phyloP scores from a whole-genome alignment of 2,329 filamentous ascomycete species.

The Pyrenophora teres region DNA sequence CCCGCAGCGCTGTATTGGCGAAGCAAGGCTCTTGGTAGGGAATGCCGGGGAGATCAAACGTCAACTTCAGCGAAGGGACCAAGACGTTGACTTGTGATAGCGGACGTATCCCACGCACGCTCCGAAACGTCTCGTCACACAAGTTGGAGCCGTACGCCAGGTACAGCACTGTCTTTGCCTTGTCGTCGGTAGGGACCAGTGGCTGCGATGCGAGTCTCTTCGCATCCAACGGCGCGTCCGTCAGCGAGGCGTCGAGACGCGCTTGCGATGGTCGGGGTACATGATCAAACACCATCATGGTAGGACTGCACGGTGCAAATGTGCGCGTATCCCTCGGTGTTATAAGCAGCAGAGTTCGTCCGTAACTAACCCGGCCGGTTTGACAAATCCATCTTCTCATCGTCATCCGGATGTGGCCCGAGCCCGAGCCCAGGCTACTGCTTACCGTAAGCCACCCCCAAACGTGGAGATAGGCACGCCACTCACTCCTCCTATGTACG shows the following conservation, averaged over 20 bases:
- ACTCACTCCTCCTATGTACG: neutral
- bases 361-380: neutral
- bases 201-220: conserved; percentile 21
- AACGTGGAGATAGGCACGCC: no score
- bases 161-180: conserved; percentile 45
- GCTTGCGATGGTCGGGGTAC: conserved; percentile 31
- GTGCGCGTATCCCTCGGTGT: neutral
- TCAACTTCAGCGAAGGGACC: conserved; percentile 76
- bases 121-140: conserved; percentile 76
- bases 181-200: conserved; percentile 25
- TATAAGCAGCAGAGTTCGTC: conserved; percentile 1
- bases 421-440: conserved; percentile 2
- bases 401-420: neutral
- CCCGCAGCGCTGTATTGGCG: conserved; percentile 73
- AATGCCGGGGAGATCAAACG: conserved; percentile 83
- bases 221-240: conserved; percentile 32
- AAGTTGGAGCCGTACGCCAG: conserved; percentile 90
- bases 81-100: conserved; percentile 80
- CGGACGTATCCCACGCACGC: conserved; percentile 76
- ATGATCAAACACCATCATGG: conserved; percentile 18
- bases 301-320: no score
- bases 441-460: neutral
- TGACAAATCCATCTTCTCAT: neutral
- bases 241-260: conserved; percentile 41
- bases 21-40: conserved; percentile 93